Evolutionary conservation across 1,139 yeast species (phyloP).

Genomic region (Hansenula lynferdii): DNA sequence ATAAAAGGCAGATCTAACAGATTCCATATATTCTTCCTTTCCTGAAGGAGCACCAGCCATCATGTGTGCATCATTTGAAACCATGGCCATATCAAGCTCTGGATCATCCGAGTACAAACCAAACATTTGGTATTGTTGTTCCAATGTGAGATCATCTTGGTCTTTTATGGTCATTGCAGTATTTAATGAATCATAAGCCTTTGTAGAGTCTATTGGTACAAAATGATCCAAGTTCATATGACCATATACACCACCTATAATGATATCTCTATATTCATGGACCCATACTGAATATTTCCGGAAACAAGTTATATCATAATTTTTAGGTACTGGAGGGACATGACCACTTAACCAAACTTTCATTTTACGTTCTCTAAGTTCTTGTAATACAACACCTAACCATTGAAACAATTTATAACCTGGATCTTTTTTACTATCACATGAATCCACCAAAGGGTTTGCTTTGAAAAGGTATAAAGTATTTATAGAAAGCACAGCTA

Average conservation of each 20-base stretch:
- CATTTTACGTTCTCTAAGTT: constrained; percentile 68
- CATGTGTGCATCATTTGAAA: constrained; percentile 26
- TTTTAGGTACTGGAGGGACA: constrained; percentile 81
- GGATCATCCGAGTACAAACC: constrained; percentile 18
- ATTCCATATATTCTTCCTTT: constrained; percentile 58
- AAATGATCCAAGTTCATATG: constrained; percentile 90
- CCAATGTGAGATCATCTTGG: constrained; percentile 14
- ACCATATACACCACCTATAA: constrained; percentile 79
- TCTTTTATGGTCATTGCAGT: background rate
- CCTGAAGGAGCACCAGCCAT: constrained; percentile 62
- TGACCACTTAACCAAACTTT: constrained; percentile 87
- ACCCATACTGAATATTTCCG: constrained; percentile 74
- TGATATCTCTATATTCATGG: constrained; percentile 76
- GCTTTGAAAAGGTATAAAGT: constrained; percentile 70
- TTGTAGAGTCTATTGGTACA: constrained; percentile 65
- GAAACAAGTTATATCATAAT: constrained; percentile 66
- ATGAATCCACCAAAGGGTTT: constrained; percentile 79
- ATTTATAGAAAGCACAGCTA: constrained; percentile 75
- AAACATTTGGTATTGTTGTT: constrained; percentile 16
- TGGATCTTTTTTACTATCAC: constrained; percentile 68
- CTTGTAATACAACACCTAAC: constrained; percentile 72
- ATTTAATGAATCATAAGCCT: constrained; percentile 54
- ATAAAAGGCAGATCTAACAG: constrained; percentile 47
- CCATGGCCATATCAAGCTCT: constrained; percentile 24
- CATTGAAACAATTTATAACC: constrained; percentile 74